These are phyloP conservation scores for Chaetomium sp. DNA, from an alignment of 2,329 filamentous ascomycete genomes.

Conservation along the genomic window DNA sequence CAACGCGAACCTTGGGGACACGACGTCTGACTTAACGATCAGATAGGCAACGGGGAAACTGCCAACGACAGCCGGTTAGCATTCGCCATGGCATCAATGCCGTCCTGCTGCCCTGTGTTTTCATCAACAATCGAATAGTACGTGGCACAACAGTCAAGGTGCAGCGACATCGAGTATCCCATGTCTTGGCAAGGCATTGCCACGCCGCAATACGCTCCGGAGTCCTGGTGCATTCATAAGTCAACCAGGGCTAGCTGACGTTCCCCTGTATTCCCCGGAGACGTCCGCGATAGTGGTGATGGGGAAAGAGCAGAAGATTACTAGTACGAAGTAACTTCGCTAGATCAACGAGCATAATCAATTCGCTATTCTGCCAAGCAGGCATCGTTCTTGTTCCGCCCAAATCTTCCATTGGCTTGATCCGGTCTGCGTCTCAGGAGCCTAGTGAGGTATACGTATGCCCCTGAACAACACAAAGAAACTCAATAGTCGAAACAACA, in stretches of 20 bases:
- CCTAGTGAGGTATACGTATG: conserved; percentile 16
- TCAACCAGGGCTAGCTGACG: conserved; percentile 14
- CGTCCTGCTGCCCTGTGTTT: not conserved
- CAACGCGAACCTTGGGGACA: not conserved
- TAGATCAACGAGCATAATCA: not conserved
- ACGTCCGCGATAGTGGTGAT: too few relatives aligned
- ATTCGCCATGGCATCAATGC: not conserved
- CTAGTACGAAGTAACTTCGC: not conserved
- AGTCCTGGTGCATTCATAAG: conserved; percentile 4
- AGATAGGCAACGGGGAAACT: not conserved
- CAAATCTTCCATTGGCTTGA: not conserved
- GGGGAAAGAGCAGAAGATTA: not conserved
- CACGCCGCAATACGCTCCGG: conserved; percentile 5
- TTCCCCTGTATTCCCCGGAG: not conserved
- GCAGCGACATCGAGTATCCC: conserved; percentile 7
- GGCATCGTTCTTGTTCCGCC: conserved; percentile 15
- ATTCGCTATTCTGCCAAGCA: conserved; percentile 20
- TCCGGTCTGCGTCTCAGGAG: not conserved
- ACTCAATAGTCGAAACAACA: conserved; percentile 16
- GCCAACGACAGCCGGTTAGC: not conserved
- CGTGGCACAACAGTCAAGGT: conserved; percentile 13
- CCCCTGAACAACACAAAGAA: not conserved
- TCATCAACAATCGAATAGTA: conserved; percentile 9
- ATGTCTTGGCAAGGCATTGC: conserved; percentile 14
- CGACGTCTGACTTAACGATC: too few relatives aligned